Conservation (phyloP, 2,329 filamentous ascomycete species). For the Trichoderma sp. region DNA sequence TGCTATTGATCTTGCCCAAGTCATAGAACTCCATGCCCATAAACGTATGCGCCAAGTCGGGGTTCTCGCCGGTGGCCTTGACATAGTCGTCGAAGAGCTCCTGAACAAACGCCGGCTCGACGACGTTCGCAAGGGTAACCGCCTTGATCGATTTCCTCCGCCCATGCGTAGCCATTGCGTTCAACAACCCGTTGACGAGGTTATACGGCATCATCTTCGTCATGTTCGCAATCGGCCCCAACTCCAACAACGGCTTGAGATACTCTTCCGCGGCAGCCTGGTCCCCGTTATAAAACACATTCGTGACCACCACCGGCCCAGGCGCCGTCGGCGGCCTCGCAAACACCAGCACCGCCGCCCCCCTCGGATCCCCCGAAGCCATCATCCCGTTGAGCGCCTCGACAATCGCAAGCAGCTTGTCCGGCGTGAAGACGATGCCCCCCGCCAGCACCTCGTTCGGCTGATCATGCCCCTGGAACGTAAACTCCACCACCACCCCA, state of each 20-base stretch:
- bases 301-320: constrained; percentile 22
- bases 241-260: constrained; percentile 42
- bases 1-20: constrained; percentile 33
- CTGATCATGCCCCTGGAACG: constrained; percentile 36
- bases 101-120: constrained; percentile 32
- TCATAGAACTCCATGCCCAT: constrained; percentile 48
- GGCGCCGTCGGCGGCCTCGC: constrained; percentile 17
- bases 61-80: constrained; percentile 34
- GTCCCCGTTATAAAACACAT: constrained; percentile 35
- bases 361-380: constrained; percentile 33
- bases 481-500: constrained; percentile 47
- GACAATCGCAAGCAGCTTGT: constrained; percentile 33
- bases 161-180: constrained; percentile 38
- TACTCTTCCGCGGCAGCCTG: constrained; percentile 40
- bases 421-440: constrained; percentile 35
- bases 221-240: constrained; percentile 42
- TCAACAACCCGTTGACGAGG: constrained; percentile 42
- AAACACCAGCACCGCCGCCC: constrained; percentile 40
- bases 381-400: constrained; percentile 33
- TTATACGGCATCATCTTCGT: constrained; percentile 45
- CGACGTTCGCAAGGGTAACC: constrained; percentile 46
- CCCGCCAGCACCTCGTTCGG: constrained; percentile 39
- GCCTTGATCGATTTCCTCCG: constrained; percentile 45
- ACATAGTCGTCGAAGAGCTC: constrained; percentile 32
- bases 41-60: constrained; percentile 33